Evolutionary conservation across 352 stramenopile genomes (phyloP).

Genomic region (Phytophthora agathidicida): DNA sequence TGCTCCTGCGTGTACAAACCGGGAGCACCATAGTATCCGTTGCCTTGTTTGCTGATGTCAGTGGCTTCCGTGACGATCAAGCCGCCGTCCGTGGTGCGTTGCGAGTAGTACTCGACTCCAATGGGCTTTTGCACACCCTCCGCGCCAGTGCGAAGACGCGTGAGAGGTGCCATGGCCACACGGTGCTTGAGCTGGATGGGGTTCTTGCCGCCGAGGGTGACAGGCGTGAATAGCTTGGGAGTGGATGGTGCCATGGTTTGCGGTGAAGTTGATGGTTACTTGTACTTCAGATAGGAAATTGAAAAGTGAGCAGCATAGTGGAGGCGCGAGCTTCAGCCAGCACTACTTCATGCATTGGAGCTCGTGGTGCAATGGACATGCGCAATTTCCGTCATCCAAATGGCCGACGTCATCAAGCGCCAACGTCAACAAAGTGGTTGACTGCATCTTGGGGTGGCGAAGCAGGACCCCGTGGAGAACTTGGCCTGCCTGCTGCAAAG

Average conservation of each 20-base stretch:
- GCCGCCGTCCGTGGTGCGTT: conserved; percentile 42
- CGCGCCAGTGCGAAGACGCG: conserved; percentile 27
- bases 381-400: conserved; percentile 6
- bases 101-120: conserved; percentile 9
- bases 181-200: conserved; percentile 45
- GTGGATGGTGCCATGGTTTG: conserved; percentile 12
- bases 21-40: conserved; percentile 33
- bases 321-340: not conserved
- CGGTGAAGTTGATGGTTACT: not conserved
- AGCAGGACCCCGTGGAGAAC: no score
- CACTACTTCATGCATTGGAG: not conserved
- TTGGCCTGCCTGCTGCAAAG: no score
- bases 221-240: conserved; percentile 34
- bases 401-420: not conserved
- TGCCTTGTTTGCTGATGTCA: conserved; percentile 33
- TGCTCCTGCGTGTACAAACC: conserved; percentile 57
- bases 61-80: conserved; percentile 58
- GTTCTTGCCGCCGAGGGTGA: conserved; percentile 39
- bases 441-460: not conserved
- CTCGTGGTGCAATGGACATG: conserved; percentile 7
- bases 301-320: conserved; percentile 7
- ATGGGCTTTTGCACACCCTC: conserved; percentile 28
- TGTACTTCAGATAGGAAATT: conserved; percentile 9
- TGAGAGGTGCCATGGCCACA: conserved; percentile 54
- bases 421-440: not conserved